phyloP scores from a whole-genome alignment of 148 eudicot genomes.

The Pharnaceum exiguum region DNA sequence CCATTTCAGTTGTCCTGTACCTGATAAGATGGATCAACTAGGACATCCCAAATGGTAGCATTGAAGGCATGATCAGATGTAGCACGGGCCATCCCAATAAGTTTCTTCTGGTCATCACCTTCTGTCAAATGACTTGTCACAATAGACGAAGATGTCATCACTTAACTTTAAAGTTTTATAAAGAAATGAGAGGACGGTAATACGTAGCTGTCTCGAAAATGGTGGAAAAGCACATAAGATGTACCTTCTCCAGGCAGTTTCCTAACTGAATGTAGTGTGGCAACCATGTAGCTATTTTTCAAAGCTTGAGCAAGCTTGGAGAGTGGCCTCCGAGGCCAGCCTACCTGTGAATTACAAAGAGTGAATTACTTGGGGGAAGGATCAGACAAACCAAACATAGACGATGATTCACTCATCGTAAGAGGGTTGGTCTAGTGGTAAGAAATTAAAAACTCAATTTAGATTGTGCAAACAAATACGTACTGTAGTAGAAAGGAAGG shows the following conservation, averaged over 20 bases:
- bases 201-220: neutral
- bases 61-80: conserved; percentile 98
- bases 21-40: conserved; percentile 97
- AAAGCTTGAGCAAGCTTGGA: conserved; percentile 86
- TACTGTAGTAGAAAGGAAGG: too few relatives aligned
- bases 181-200: conserved; percentile 2
- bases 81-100: conserved; percentile 98
- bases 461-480: too few relatives aligned
- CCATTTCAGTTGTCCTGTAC: conserved; percentile 27
- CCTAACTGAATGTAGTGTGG: conserved; percentile 63
- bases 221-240: conserved; percentile 15
- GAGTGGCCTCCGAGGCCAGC: conserved; percentile 95
- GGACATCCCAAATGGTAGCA: conserved; percentile 99
- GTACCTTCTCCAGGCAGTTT: conserved; percentile 70
- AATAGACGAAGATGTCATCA: conserved; percentile 64
- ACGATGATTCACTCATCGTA: too few relatives aligned
- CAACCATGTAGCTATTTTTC: conserved; percentile 95
- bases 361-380: too few relatives aligned
- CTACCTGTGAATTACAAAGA: conserved; percentile 49
- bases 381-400: too few relatives aligned
- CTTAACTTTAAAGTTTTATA: conserved; percentile 19
- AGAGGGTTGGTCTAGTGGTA: neutral
- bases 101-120: conserved; percentile 56
- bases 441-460: neutral
- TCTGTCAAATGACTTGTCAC: conserved; percentile 83